Conservation (phyloP, 306 rosid species). For the Carpinus viminea region DNA sequence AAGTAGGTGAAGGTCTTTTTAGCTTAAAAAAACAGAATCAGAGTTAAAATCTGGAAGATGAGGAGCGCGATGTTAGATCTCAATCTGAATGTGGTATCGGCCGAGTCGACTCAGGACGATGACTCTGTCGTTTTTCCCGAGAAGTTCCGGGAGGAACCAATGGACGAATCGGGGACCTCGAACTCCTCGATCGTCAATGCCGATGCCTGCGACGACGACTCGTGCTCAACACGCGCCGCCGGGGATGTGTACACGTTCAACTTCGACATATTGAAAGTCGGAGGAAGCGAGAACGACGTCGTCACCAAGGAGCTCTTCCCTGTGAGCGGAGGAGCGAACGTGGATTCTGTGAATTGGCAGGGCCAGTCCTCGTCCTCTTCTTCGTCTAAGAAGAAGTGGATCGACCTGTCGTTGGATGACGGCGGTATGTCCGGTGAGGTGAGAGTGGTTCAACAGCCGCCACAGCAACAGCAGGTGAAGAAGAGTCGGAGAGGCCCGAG, state of each 20-base stretch:
- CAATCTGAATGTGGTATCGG: constrained; percentile 66
- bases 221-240: constrained; percentile 77
- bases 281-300: constrained; percentile 37
- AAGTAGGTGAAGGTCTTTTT: constrained; percentile 18
- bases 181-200: constrained; percentile 95
- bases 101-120: constrained; percentile 51
- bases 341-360: constrained; percentile 44
- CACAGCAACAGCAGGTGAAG: constrained; percentile 60
- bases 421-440: constrained; percentile 46
- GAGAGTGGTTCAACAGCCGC: constrained; percentile 44
- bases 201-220: constrained; percentile 83
- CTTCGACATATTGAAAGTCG: constrained; percentile 82
- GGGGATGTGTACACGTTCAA: constrained; percentile 60
- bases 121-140: constrained; percentile 43
- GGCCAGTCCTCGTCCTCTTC: constrained; percentile 50
- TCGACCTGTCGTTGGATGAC: constrained; percentile 67
- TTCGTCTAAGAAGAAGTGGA: constrained; percentile 54
- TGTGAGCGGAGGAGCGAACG: constrained; percentile 31
- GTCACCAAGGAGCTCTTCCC: constrained; percentile 77
- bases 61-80: constrained; percentile 70
- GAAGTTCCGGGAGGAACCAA: constrained; percentile 58
- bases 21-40: constrained; percentile 5
- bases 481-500: constrained; percentile 97
- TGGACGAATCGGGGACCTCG: constrained; percentile 95
- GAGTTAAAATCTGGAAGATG: constrained; percentile 34